Percentiles rank a stretch among this genome's conserved stretches.
These are phyloP conservation scores for Celoporthe dispersa DNA, from an alignment of 2,329 filamentous ascomycete species.

Conservation along the genomic window DNA sequence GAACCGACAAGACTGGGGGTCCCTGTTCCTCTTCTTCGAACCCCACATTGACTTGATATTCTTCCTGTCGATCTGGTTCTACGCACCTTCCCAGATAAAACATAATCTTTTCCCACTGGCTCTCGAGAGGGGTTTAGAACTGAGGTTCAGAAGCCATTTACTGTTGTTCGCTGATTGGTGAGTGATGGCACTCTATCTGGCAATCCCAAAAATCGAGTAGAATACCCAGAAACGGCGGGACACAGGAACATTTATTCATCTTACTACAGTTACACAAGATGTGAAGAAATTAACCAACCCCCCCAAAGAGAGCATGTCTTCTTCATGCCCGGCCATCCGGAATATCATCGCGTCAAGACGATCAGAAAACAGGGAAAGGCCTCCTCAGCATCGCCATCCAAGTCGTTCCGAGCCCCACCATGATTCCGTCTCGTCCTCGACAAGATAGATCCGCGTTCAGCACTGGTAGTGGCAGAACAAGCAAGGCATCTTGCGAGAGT, in stretches of 20 bases:
- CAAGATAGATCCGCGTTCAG: too few relatives aligned
- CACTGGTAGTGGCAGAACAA: neutral
- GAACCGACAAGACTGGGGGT: conserved; percentile 7
- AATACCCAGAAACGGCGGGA: neutral
- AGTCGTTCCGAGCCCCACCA: neutral
- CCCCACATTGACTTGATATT: neutral
- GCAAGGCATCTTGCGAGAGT: conserved; percentile 8
- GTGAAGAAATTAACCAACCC: neutral
- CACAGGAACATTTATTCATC: neutral
- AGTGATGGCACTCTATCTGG: neutral
- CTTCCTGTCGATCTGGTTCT: neutral
- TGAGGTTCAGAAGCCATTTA: neutral
- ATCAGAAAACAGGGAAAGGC: neutral
- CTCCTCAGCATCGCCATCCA: neutral
- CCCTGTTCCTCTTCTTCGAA: neutral
- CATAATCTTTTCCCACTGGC: too few relatives aligned
- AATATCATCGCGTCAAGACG: neutral
- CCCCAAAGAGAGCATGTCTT: neutral
- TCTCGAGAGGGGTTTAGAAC: too few relatives aligned
- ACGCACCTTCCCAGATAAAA: neutral
- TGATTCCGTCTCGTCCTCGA: neutral
- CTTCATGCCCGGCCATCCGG: neutral
- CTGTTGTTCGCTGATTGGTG: neutral
- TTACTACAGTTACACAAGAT: neutral
- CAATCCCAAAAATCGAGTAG: neutral